Percentiles rank a stretch among this genome's conserved stretches.
These are phyloP conservation scores for Fusarium devonianum DNA, from an alignment of 2,329 filamentous ascomycete species.

Conservation along the genomic window DNA sequence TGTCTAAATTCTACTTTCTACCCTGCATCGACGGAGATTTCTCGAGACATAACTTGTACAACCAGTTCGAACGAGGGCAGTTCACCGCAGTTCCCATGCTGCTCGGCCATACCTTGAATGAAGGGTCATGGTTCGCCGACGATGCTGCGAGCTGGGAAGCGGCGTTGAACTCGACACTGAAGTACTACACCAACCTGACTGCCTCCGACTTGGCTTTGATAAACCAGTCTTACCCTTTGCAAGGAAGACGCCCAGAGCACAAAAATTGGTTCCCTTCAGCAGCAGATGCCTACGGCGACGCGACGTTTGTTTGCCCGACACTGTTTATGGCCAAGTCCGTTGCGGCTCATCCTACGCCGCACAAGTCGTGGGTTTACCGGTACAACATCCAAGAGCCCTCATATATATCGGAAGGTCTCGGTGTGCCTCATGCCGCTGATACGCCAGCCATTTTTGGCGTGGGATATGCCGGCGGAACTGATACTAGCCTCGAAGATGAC, in stretches of 20 bases:
- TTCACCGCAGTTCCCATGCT: conserved; percentile 52
- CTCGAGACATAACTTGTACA: conserved; percentile 48
- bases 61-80: conserved; percentile 46
- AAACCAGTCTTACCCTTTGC: conserved; percentile 45
- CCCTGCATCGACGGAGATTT: conserved; percentile 55
- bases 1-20: conserved; percentile 54
- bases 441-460: conserved; percentile 54
- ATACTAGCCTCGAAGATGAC: conserved; percentile 48
- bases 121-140: conserved; percentile 30
- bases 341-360: conserved; percentile 6
- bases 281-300: conserved; percentile 49
- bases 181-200: conserved; percentile 53
- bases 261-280: conserved; percentile 49
- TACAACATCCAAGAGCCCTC: conserved; percentile 52
- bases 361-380: conserved; percentile 51
- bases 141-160: conserved; percentile 15
- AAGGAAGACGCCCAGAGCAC: conserved; percentile 44
- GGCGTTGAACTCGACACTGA: conserved; percentile 47
- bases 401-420: conserved; percentile 46
- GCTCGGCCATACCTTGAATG: conserved; percentile 51
- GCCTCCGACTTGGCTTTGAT: conserved; percentile 43
- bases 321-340: conserved; percentile 37
- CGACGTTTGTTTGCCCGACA: conserved; percentile 50
- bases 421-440: conserved; percentile 54
- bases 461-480: conserved; percentile 35